These are phyloP conservation scores for Cytospora leucostoma DNA, from an alignment of 2,329 filamentous ascomycete genomes.

Conservation along the genomic window DNA sequence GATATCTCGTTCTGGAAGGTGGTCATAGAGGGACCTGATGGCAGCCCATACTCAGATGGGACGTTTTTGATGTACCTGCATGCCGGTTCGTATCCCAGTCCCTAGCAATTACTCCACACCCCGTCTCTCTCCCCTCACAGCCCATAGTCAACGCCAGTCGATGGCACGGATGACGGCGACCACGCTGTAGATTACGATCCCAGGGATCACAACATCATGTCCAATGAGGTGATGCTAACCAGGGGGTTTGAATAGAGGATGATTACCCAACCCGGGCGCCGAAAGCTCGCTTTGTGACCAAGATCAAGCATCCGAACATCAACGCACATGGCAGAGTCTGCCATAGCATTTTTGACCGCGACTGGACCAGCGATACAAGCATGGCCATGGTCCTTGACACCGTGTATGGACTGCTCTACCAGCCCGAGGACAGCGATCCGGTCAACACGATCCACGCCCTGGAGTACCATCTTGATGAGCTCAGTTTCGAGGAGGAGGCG, in stretches of 20 bases:
- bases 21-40: conserved; percentile 37
- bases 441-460: conserved; percentile 19
- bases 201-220: too few species aligned
- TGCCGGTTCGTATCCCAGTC: conserved; percentile 38
- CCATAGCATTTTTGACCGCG: conserved; percentile 32
- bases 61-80: conserved; percentile 77
- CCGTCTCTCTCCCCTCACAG: too few species aligned
- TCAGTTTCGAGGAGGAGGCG: conserved; percentile 1
- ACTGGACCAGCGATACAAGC: conserved; percentile 32
- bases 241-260: conserved; percentile 49
- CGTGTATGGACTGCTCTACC: conserved; percentile 27
- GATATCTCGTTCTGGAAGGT: conserved; percentile 45
- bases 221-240: too few species aligned
- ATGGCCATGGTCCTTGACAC: conserved; percentile 28
- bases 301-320: conserved; percentile 81
- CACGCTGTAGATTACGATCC: too few species aligned
- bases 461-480: conserved; percentile 1
- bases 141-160: too few species aligned
- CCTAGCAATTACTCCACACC: too few species aligned
- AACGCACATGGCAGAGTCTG: conserved; percentile 75
- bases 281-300: conserved; percentile 75
- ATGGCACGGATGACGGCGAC: too few species aligned
- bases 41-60: conserved; percentile 51
- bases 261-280: conserved; percentile 80
- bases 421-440: conserved; percentile 28